Evolutionary conservation across 495 filamentous ascomycete species (phyloP).

Genomic region (Xylaria scruposa): DNA sequence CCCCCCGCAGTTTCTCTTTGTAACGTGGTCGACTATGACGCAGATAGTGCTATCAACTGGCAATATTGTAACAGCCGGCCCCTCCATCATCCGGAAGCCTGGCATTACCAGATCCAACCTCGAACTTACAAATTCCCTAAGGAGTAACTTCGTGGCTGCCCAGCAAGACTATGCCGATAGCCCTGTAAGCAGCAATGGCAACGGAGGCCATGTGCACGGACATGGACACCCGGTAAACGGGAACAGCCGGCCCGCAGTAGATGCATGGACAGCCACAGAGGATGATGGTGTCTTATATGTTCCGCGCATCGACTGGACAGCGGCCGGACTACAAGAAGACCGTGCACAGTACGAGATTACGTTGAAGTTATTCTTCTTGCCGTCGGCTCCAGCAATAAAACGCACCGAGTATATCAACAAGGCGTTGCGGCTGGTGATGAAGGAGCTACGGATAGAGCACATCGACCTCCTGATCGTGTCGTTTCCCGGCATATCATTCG

Average conservation of each 20-base stretch:
- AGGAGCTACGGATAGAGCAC: constrained; percentile 73
- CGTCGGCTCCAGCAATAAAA: constrained; percentile 64
- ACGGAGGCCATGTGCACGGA: constrained; percentile 22
- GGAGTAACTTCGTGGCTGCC: constrained; percentile 76
- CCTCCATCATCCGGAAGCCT: constrained; percentile 80
- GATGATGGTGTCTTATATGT: constrained; percentile 70
- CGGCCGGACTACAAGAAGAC: constrained; percentile 76
- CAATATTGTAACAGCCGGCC: constrained; percentile 82
- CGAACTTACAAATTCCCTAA: constrained; percentile 85
- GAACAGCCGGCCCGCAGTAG: constrained; percentile 38
- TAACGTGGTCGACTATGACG: constrained; percentile 55
- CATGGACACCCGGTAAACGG: constrained; percentile 17
- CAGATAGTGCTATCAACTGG: constrained; percentile 90
- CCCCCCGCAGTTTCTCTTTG: background rate
- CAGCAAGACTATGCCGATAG: constrained; percentile 63
- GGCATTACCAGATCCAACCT: constrained; percentile 80
- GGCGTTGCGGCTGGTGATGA: constrained; percentile 78
- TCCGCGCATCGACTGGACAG: constrained; percentile 75
- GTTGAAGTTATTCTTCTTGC: constrained; percentile 90
- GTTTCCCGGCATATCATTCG: constrained; percentile 91
- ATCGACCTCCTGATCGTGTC: constrained; percentile 92
- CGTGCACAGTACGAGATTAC: constrained; percentile 88
- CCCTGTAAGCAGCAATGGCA: constrained; percentile 36
- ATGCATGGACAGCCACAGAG: constrained; percentile 69
- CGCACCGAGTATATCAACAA: constrained; percentile 72